Base-by-base conservation (phyloP, 164 flowering plant genomes). In the Vitis rupestris region DNA sequence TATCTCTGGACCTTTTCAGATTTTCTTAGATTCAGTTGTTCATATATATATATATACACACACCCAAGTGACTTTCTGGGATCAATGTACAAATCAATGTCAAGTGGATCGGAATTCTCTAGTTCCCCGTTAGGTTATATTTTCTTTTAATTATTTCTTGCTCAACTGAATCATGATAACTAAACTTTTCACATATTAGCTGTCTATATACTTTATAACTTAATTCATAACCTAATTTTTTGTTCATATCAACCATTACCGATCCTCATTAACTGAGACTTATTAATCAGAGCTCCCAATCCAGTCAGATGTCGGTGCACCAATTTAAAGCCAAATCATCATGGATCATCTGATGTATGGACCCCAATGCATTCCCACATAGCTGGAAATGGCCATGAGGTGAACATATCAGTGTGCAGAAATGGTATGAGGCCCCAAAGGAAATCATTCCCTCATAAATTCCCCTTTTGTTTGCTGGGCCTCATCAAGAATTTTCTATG, bases 391-490 rank as follows among this genome's bases (percentile, higher is more conserved):
- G 37, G 50, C 10, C 17, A 60, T 37, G 50, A 31, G n/a, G n/a
- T 9, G n/a, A 12, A 61, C 2, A 15, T 31, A 61, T 61, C 64
- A 30, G 15, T 1, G 50, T 37, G 48, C 50, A 16, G 37, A 30
- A 31, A 14, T 37, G 19, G 16, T 61, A 30, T 14, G 23, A 13
- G 50, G 50, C 11, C 19, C 64, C 50, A 31, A 61, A 57, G 2
- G 27, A 16, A 8, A 57, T 57, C 59, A 57, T 8, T 8, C 59
- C 59, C 50, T 61, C 50, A 61, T 13, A 37, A 61, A 60, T 30
- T 29, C 44, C 63, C 29, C 63, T 60, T 60, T 60, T 60, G 63
- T 60, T 60, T 58, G 31, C 60, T 58, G 19, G 19, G 2, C 10
- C 4, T 9, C 29, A 57, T 16, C 9, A 6, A 37, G 44, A 37